phyloP scores from a whole-genome alignment of 1,284 basidiomycete genomes.

The Hypsizygus ulmarius region DNA sequence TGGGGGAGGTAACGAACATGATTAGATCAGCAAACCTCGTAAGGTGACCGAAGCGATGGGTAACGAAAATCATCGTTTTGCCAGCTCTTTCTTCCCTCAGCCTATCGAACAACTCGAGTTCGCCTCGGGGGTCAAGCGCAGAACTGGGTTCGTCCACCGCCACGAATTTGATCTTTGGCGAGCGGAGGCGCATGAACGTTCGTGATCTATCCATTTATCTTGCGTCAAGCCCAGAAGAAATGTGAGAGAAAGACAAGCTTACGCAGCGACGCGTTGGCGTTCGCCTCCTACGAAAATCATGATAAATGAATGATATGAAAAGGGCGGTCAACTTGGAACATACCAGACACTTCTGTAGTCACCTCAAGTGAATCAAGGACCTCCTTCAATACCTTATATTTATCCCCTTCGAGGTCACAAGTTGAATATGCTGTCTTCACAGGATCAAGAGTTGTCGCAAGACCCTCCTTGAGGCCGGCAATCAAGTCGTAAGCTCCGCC shows the following conservation, averaged over 20 bases:
- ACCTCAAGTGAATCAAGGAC: constrained; percentile 17
- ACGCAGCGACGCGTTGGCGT: constrained; percentile 40
- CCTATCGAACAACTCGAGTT: constrained; percentile 51
- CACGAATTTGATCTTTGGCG: constrained; percentile 41
- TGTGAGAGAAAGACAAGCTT: constrained; percentile 12
- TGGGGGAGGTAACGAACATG: constrained; percentile 37
- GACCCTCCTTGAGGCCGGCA: constrained; percentile 23
- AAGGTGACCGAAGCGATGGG: constrained; percentile 66
- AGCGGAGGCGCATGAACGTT: constrained; percentile 43
- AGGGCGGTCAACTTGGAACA: neutral
- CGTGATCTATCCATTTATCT: constrained; percentile 25
- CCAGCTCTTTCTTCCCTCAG: constrained; percentile 48
- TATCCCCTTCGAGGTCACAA: constrained; percentile 7
- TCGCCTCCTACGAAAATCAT: constrained; percentile 31
- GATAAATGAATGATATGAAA: neutral
- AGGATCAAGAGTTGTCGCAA: constrained; percentile 35
- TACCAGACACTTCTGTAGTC: constrained; percentile 31
- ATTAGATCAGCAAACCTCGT: constrained; percentile 62
- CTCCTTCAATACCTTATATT: constrained; percentile 8
- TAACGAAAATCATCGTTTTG: constrained; percentile 67
- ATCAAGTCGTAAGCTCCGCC: constrained; percentile 37
- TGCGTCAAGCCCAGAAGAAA: neutral
- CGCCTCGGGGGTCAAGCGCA: constrained; percentile 49
- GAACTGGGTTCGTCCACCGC: constrained; percentile 54
- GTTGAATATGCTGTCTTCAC: constrained; percentile 21